These are phyloP conservation scores for Botrytis deweyae DNA, from an alignment of 2,329 filamentous ascomycete species.

Conservation along the genomic window DNA sequence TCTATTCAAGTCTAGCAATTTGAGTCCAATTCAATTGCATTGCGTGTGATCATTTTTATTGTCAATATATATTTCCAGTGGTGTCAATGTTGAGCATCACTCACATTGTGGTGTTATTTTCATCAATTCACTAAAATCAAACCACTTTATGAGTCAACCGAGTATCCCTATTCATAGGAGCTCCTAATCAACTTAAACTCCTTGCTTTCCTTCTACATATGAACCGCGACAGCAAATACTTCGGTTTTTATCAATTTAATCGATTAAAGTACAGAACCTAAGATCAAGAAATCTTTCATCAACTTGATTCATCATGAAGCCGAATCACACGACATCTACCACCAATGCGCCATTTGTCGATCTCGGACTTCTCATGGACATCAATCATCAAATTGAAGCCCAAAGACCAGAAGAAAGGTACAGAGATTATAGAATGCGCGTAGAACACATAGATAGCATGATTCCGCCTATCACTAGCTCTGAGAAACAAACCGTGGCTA, in stretches of 20 bases:
- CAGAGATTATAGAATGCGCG: background rate
- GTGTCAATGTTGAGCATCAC: no score
- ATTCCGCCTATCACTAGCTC: background rate
- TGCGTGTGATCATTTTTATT: background rate
- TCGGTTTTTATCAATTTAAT: background rate
- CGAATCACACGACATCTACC: background rate
- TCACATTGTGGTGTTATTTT: background rate
- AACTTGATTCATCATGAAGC: background rate
- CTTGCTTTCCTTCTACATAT: background rate
- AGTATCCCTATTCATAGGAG: background rate
- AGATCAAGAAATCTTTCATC: background rate
- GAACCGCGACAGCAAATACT: background rate
- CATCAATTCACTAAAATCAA: constrained; percentile 8
- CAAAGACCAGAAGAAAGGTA: background rate
- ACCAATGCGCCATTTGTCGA: background rate
- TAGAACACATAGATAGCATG: background rate
- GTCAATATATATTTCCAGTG: background rate
- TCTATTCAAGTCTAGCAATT: background rate
- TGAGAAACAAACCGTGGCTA: background rate
- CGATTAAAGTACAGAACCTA: background rate
- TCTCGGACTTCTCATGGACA: background rate
- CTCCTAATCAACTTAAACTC: background rate
- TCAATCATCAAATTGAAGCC: background rate
- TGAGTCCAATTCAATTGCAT: background rate
- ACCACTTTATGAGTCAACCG: constrained; percentile 5